phyloP scores from a whole-genome alignment of 2,329 filamentous ascomycete species.

The Elsinoe necatrix region DNA sequence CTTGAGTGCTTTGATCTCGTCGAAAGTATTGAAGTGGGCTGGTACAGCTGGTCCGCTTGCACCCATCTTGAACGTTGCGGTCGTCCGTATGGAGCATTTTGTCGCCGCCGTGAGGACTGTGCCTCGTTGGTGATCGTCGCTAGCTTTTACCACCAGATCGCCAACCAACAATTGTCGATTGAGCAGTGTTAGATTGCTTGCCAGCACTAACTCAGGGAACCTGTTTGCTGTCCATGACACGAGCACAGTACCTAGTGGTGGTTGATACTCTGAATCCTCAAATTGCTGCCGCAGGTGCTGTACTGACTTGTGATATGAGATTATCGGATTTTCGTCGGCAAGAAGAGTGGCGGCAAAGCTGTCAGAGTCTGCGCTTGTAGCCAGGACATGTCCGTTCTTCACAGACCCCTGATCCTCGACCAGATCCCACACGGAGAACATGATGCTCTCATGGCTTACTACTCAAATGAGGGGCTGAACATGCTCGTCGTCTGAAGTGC shows the following conservation, averaged over 20 bases:
- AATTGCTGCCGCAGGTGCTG: neutral
- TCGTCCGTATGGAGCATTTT: slow-evolving; percentile 37
- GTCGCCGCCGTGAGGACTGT: slow-evolving; percentile 44
- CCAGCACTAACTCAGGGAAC: slow-evolving; percentile 17
- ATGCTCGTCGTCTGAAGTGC: neutral
- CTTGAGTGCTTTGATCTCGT: slow-evolving; percentile 1
- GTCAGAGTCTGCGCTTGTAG: slow-evolving; percentile 11
- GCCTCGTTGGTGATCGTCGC: slow-evolving; percentile 44
- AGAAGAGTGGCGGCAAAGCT: slow-evolving; percentile 4
- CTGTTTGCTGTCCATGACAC: slow-evolving; percentile 40
- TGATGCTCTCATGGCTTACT: neutral
- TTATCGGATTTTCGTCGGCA: neutral
- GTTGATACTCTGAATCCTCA: slow-evolving; percentile 22
- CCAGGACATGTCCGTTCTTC: neutral
- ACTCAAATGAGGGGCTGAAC: neutral
- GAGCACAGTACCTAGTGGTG: slow-evolving; percentile 45
- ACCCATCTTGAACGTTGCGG: slow-evolving; percentile 21
- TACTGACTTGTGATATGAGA: neutral
- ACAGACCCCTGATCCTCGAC: neutral
- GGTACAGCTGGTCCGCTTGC: slow-evolving; percentile 13
- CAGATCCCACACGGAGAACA: slow-evolving; percentile 5
- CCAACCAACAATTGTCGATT: slow-evolving; percentile 49
- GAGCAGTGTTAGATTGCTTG: slow-evolving; percentile 41
- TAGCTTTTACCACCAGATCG: slow-evolving; percentile 45
- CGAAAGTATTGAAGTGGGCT: slow-evolving; percentile 16